Conservation (phyloP, 192 early-diverging fungal species). For the Helicostylum pulchrum region DNA sequence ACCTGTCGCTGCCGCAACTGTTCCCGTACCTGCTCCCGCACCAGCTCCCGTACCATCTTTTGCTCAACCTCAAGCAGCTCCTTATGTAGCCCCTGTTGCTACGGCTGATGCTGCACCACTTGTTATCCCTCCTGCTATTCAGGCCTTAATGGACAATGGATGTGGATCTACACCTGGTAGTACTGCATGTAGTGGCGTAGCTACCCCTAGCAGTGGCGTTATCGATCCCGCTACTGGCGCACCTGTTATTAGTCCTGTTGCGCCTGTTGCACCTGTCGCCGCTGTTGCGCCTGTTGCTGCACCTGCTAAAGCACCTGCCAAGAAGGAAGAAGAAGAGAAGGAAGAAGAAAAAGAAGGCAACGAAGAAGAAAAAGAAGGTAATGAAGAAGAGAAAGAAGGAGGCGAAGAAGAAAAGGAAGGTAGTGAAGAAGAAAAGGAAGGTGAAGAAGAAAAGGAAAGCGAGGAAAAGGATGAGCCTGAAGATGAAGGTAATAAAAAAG, state of each 20-base stretch:
- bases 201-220: too few relatives aligned
- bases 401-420: not conserved
- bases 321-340: constrained; percentile 3
- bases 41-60: too few relatives aligned
- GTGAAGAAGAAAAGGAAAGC: not conserved
- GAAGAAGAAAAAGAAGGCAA: not conserved
- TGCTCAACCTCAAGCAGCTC: too few relatives aligned
- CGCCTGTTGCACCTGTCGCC: not conserved
- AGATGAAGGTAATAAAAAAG: not conserved
- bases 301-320: too few relatives aligned
- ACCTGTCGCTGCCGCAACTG: too few relatives aligned
- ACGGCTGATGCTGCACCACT: too few relatives aligned
- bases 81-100: too few relatives aligned
- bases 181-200: too few relatives aligned
- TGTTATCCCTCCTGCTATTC: too few relatives aligned
- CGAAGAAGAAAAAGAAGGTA: not conserved
- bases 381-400: not conserved
- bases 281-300: not conserved
- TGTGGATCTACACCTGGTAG: too few relatives aligned
- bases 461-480: constrained; percentile 1
- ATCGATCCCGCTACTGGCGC: not conserved
- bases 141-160: too few relatives aligned
- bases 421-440: not conserved
- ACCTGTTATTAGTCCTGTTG: not conserved
- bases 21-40: too few relatives aligned